phyloP scores from a whole-genome alignment of 2,329 filamentous ascomycete genomes.

The Calycina marina region DNA sequence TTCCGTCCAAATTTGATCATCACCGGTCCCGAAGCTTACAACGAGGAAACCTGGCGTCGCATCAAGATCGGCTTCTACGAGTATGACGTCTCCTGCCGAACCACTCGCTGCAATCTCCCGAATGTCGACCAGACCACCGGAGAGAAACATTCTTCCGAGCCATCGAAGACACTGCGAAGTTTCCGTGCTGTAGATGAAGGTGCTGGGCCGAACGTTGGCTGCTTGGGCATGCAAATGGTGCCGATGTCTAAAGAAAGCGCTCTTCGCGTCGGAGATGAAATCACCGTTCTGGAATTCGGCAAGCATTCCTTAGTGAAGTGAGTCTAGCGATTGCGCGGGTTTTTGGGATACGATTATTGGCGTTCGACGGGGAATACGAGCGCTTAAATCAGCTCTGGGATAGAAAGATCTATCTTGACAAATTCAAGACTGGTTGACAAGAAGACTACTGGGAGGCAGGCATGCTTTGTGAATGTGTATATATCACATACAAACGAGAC shows the following conservation, averaged over 20 bases:
- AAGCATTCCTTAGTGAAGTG: slow-evolving; percentile 6
- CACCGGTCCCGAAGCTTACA: slow-evolving; percentile 46
- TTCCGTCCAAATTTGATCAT: slow-evolving; percentile 64
- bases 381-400: too few relatives aligned
- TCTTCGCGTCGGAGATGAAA: slow-evolving; percentile 6
- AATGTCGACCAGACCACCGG: slow-evolving; percentile 45
- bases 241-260: slow-evolving; percentile 31
- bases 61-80: slow-evolving; percentile 37
- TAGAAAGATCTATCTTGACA: too few relatives aligned
- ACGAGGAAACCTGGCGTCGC: slow-evolving; percentile 56
- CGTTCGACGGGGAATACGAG: too few relatives aligned
- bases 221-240: slow-evolving; percentile 52
- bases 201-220: slow-evolving; percentile 35
- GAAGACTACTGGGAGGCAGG: too few relatives aligned
- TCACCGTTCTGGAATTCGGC: slow-evolving; percentile 6
- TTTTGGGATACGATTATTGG: too few relatives aligned
- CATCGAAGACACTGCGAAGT: slow-evolving; percentile 41
- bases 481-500: too few relatives aligned
- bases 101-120: slow-evolving; percentile 55
- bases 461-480: too few relatives aligned
- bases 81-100: slow-evolving; percentile 48
- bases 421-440: too few relatives aligned
- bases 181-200: slow-evolving; percentile 47
- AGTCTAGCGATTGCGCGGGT: too few relatives aligned
- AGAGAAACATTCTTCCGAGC: slow-evolving; percentile 29